These are phyloP conservation scores for Takashimella tepidaria DNA, from an alignment of 1,284 basidiomycete species.

Conservation along the genomic window DNA sequence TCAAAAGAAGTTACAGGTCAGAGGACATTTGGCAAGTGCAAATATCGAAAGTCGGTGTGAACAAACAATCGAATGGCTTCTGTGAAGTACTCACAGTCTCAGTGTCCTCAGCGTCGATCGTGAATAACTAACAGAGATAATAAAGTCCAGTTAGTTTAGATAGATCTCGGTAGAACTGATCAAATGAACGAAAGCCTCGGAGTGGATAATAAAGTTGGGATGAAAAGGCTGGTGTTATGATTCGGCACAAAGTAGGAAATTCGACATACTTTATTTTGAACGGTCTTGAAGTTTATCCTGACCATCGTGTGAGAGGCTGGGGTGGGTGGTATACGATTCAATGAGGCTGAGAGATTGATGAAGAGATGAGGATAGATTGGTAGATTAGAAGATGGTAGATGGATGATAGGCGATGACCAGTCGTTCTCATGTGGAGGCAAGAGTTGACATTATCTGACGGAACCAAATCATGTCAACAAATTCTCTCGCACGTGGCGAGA, in stretches of 20 bases:
- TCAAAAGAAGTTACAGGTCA: too few relatives aligned
- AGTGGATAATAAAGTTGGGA: background rate
- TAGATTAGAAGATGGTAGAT: background rate
- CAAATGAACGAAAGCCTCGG: too few relatives aligned
- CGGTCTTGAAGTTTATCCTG: slow-evolving; percentile 88
- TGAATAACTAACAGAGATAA: slow-evolving; percentile 52
- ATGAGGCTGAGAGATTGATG: slow-evolving; percentile 5
- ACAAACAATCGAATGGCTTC: too few relatives aligned
- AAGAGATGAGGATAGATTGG: background rate
- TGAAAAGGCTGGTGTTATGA: too few relatives aligned
- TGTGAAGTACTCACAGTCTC: too few relatives aligned
- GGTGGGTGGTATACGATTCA: too few relatives aligned
- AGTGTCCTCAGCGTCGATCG: slow-evolving; percentile 66
- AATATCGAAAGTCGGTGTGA: too few relatives aligned
- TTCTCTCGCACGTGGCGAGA: too few relatives aligned
- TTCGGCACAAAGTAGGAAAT: too few relatives aligned
- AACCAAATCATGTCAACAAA: too few relatives aligned
- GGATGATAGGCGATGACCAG: background rate
- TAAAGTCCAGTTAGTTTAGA: background rate
- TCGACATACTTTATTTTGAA: slow-evolving; percentile 78
- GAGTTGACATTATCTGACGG: background rate
- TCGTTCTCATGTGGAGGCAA: background rate
- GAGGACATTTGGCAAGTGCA: too few relatives aligned
- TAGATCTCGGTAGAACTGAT: background rate
- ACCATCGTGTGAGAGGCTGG: slow-evolving; percentile 55